phyloP scores from a whole-genome alignment of 352 stramenopile species.

The Pythium biforme region DNA sequence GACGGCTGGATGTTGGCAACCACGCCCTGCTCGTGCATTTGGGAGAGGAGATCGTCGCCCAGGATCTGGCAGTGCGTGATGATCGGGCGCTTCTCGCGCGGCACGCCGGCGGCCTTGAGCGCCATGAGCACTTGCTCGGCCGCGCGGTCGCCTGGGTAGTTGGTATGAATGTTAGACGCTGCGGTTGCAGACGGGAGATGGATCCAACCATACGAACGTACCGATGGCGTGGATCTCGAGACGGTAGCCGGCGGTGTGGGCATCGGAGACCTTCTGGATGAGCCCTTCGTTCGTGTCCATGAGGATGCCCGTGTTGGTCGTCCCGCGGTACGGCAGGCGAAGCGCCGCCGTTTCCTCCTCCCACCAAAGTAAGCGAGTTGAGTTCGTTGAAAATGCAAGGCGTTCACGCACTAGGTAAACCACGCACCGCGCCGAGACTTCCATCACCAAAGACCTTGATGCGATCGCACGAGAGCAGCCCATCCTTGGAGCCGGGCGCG shows the following conservation, averaged over 20 bases:
- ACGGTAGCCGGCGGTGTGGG: slow-evolving; percentile 55
- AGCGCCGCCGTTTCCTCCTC: slow-evolving; percentile 82
- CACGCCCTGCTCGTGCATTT: slow-evolving; percentile 74
- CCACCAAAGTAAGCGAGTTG: neutral
- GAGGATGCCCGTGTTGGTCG: slow-evolving; percentile 72
- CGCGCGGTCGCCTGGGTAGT: slow-evolving; percentile 56
- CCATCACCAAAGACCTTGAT: slow-evolving; percentile 90
- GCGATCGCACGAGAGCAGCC: slow-evolving; percentile 75
- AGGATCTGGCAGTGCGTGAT: slow-evolving; percentile 91
- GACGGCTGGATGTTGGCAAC: slow-evolving; percentile 89
- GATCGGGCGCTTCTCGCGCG: slow-evolving; percentile 59
- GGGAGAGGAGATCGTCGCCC: slow-evolving; percentile 56
- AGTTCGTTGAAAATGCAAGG: no score
- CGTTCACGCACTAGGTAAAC: neutral
- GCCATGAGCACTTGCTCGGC: slow-evolving; percentile 72
- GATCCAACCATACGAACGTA: slow-evolving; percentile 5
- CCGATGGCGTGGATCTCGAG: slow-evolving; percentile 91
- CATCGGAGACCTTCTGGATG: slow-evolving; percentile 58
- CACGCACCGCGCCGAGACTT: slow-evolving; percentile 73
- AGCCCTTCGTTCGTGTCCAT: slow-evolving; percentile 76
- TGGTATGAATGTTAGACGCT: no score
- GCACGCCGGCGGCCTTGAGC: slow-evolving; percentile 53
- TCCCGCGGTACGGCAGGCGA: slow-evolving; percentile 59
- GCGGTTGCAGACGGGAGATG: no score
- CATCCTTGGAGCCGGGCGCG: slow-evolving; percentile 37